Conservation (phyloP, 306 rosid species). For the Vigna hirtella region DNA sequence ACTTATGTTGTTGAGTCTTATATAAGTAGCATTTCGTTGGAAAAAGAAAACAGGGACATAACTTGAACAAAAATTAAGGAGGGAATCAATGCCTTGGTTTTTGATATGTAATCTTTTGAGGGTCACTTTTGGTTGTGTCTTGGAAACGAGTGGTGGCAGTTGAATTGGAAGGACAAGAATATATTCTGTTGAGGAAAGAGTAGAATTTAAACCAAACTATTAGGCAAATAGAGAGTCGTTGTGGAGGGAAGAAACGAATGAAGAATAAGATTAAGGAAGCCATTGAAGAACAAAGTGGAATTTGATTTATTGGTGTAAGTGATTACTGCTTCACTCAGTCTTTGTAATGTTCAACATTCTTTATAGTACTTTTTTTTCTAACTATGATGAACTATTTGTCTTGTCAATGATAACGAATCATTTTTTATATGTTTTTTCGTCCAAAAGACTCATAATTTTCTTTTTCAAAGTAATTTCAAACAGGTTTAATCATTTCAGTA, state of each 20-base stretch:
- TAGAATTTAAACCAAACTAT: slow-evolving; percentile 33
- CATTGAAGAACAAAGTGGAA: slow-evolving; percentile 19
- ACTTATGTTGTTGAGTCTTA: slow-evolving; percentile 39
- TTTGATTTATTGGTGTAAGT: neutral
- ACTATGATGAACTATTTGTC: too few relatives aligned
- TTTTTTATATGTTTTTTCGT: too few relatives aligned
- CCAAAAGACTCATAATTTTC: too few relatives aligned
- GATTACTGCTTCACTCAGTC: neutral
- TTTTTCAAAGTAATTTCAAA: too few relatives aligned
- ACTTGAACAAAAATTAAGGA: slow-evolving; percentile 37
- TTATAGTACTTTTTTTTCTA: too few relatives aligned
- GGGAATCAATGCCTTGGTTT: slow-evolving; percentile 43
- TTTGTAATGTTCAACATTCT: neutral
- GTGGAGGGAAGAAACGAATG: slow-evolving; percentile 29
- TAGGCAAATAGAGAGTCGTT: neutral
- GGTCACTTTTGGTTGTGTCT: slow-evolving; percentile 34
- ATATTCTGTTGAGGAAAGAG: slow-evolving; percentile 53
- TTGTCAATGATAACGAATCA: too few relatives aligned
- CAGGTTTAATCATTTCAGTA: too few relatives aligned
- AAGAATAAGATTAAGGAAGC: slow-evolving; percentile 19
- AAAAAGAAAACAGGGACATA: slow-evolving; percentile 4
- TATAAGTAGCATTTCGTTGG: slow-evolving; percentile 41
- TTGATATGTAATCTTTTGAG: slow-evolving; percentile 38
- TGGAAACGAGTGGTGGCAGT: slow-evolving; percentile 51
- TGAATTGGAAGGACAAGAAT: slow-evolving; percentile 57